Evolutionary conservation across 2,329 filamentous ascomycete species (phyloP).

Genomic region (Scytalidium sp.): DNA sequence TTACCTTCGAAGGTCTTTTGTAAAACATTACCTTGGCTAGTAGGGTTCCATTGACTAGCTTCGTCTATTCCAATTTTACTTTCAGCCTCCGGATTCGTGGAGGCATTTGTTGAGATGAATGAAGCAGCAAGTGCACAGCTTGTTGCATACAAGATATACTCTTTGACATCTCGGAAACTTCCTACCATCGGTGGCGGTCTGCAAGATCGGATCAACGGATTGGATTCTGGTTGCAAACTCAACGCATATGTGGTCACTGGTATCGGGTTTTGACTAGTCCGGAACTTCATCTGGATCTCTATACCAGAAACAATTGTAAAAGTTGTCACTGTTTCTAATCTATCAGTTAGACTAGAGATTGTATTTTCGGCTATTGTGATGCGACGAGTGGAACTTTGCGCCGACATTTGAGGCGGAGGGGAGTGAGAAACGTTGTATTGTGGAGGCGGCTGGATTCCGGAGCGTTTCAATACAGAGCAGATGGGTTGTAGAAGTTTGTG

Average conservation of each 20-base stretch:
- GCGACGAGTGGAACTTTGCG: conserved; percentile 15
- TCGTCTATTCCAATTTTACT: not conserved
- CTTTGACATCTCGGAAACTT: conserved; percentile 13
- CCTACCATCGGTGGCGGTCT: conserved; percentile 11
- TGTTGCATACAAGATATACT: conserved; percentile 23
- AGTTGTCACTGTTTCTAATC: conserved; percentile 38
- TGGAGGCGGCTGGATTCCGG: conserved; percentile 20
- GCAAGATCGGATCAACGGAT: conserved; percentile 14
- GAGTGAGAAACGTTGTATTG: conserved; percentile 20
- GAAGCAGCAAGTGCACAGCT: conserved; percentile 17
- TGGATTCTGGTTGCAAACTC: conserved; percentile 12
- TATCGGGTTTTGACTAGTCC: conserved; percentile 14
- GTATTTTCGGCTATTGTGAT: conserved; percentile 32
- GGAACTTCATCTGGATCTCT: conserved; percentile 34
- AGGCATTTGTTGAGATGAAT: not conserved
- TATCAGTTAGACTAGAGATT: conserved; percentile 36
- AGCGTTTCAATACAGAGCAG: conserved; percentile 15
- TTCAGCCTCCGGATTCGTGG: not conserved
- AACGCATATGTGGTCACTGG: conserved; percentile 8
- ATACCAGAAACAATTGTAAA: conserved; percentile 29
- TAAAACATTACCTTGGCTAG: conserved; percentile 13
- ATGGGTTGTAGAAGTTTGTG: conserved; percentile 18
- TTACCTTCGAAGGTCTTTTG: conserved; percentile 1
- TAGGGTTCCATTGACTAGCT: conserved; percentile 9
- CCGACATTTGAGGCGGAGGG: conserved; percentile 12